Percentiles rank a stretch among this genome's conserved stretches.
These are phyloP conservation scores for Galerina marginata DNA, from an alignment of 768 basidiomycete genomes.

Conservation along the genomic window DNA sequence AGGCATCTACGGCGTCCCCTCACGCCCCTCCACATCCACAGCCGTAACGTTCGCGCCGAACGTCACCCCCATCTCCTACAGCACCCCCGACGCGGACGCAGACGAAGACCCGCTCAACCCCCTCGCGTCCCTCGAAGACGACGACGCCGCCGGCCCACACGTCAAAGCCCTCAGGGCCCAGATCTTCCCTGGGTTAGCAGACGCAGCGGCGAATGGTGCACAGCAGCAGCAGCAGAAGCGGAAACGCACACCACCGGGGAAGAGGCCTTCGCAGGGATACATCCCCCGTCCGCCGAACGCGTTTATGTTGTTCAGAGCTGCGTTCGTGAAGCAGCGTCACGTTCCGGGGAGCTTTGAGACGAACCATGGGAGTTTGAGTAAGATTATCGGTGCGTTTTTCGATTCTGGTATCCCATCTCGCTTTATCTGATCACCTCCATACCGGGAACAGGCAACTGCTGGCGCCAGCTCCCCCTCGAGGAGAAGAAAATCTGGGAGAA, in stretches of 20 bases:
- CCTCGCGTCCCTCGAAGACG: not conserved
- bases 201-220: too few species aligned
- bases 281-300: slow-evolving; percentile 86
- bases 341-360: slow-evolving; percentile 81
- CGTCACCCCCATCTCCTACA: slow-evolving; percentile 31
- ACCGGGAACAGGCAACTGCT: slow-evolving; percentile 64
- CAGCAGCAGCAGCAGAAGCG: slow-evolving; percentile 22
- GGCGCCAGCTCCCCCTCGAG: slow-evolving; percentile 34
- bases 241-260: slow-evolving; percentile 28
- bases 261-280: slow-evolving; percentile 48
- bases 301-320: slow-evolving; percentile 86
- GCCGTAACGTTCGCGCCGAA: slow-evolving; percentile 34
- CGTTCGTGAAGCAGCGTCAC: slow-evolving; percentile 80
- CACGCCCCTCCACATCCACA: slow-evolving; percentile 13
- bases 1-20: slow-evolving; percentile 30
- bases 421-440: not conserved
- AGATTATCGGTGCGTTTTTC: slow-evolving; percentile 63
- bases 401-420: too few species aligned
- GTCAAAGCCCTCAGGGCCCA: slow-evolving; percentile 5
- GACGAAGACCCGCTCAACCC: slow-evolving; percentile 16
- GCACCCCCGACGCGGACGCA: slow-evolving; percentile 12
- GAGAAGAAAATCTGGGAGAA: too few species aligned
- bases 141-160: not conserved
- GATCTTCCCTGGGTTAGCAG: slow-evolving; percentile 32
- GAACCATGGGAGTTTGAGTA: slow-evolving; percentile 74